Percentiles rank a stretch among this genome's conserved stretches.
These are phyloP conservation scores for Anthostomella pinea DNA, from an alignment of 2,329 filamentous ascomycete species.

Conservation along the genomic window DNA sequence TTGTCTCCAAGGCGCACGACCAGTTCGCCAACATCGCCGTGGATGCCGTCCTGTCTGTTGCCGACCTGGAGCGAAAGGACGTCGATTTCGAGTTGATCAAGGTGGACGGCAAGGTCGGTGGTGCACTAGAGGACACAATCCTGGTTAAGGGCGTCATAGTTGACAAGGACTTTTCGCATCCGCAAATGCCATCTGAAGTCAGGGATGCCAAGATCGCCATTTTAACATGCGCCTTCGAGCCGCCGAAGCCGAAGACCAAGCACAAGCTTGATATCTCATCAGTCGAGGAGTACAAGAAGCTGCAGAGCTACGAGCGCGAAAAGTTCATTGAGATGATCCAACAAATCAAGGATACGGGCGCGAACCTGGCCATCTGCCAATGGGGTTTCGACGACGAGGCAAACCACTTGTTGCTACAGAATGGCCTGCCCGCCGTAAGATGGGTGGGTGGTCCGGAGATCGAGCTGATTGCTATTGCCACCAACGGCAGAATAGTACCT, in stretches of 20 bases:
- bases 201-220: conserved; percentile 96
- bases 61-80: conserved; percentile 92
- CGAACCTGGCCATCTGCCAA: conserved; percentile 97
- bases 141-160: conserved; percentile 97
- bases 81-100: conserved; percentile 99
- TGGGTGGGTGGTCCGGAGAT: conserved; percentile 99
- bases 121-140: conserved; percentile 85
- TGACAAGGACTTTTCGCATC: conserved; percentile 99
- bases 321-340: conserved; percentile 99
- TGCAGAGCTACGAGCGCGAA: conserved; percentile 91
- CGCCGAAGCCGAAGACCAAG: conserved; percentile 99
- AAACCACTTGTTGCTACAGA: conserved; percentile 94
- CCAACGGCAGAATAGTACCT: conserved; percentile 95
- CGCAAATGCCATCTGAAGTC: conserved; percentile 97
- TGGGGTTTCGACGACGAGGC: conserved; percentile 99
- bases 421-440: conserved; percentile 89
- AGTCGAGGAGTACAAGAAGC: conserved; percentile 97
- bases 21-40: conserved; percentile 97
- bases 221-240: conserved; percentile 95
- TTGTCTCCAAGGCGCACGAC: conserved; percentile 97
- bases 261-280: conserved; percentile 97
- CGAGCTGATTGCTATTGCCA: conserved; percentile 96
- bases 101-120: conserved; percentile 97
- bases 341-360: conserved; percentile 95
- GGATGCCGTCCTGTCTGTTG: conserved; percentile 93